These are phyloP conservation scores for Oryza australiensis DNA, from an alignment of 176 grass and related monocot species.

Conservation along the genomic window DNA sequence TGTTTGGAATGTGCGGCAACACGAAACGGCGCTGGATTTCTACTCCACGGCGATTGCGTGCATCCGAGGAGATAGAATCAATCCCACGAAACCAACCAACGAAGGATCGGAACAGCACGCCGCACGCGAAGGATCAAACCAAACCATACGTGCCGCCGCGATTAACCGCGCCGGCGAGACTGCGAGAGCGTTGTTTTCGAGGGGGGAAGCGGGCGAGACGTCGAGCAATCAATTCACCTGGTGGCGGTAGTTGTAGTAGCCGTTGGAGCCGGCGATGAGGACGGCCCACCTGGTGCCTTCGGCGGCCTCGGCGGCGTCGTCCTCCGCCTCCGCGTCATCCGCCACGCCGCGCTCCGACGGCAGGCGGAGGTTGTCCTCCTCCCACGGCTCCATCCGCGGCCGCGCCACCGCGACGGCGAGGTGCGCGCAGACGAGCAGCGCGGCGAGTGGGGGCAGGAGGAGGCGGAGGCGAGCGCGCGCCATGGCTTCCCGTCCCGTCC, in stretches of 20 bases:
- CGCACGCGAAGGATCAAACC: neutral
- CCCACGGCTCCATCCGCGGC: conserved; percentile 28
- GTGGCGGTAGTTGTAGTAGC: conserved; percentile 93
- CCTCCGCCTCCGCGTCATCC: neutral
- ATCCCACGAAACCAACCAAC: neutral
- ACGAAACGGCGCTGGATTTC: neutral
- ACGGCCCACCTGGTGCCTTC: conserved; percentile 83
- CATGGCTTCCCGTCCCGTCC: neutral
- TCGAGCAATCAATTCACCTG: conserved; percentile 44
- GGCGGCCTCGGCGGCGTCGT: conserved; percentile 26
- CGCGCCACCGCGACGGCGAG: conserved; percentile 32
- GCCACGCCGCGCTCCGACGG: conserved; percentile 55
- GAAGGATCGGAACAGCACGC: neutral
- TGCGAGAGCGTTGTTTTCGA: neutral
- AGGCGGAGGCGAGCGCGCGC: conserved; percentile 25
- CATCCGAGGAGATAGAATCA: neutral
- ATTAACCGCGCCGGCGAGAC: neutral
- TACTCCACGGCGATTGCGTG: neutral
- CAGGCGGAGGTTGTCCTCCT: conserved; percentile 38
- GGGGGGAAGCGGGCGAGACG: neutral
- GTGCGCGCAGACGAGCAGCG: conserved; percentile 34
- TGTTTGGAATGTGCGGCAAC: too few relatives aligned
- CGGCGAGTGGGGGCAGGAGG: conserved; percentile 4
- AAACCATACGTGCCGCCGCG: neutral
- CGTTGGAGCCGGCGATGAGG: conserved; percentile 83